Evolutionary conservation across 768 basidiomycete species (phyloP), one percentile per base, ranked within the genome.

Genomic region (Lepiota brunneoincarnata): DNA sequence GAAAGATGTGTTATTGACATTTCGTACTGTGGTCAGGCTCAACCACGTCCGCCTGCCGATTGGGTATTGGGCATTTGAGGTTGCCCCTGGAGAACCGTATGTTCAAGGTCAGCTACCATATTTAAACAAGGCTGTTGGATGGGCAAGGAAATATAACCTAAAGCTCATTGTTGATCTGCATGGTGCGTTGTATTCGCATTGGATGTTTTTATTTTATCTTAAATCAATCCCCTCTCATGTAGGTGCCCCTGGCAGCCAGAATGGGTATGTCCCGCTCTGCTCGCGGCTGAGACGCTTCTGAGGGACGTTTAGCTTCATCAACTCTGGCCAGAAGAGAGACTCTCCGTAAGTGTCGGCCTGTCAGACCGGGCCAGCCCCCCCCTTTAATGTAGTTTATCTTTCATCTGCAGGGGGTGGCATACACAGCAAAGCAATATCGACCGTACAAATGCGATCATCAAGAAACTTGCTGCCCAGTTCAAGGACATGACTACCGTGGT

Each of bases 31-130:
- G 59, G 17, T 2, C 59, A 89, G 88, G 14, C 72, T 91, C 41
- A 92, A 91, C 63, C 89, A 91, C 64, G 85, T 93, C 50, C 84
- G 90, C 36, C 63, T 92, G 38, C 89, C 90, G n/a, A 88, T 94
- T 37, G 93, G 91, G 5, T 95, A 88, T 67, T 94, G 90, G 90
- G 90, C 88, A 4, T 92, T 86, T 61, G 89, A 93, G 42, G 82
- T 92, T 18, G 75, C 77, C 10, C 74, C 75, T 12, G 89, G 88
- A 2, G 87, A 92, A 61, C 91, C 91, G 2, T 91, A 78, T 65
- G 78, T 90, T 51, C 80, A 83, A 68, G 89, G 89, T 6, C 89
- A 91, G 63, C 70, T 87, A 9, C 76, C 82, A 7, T 90, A 87
- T 68, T 69, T 91, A 7, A 59, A 73, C 56, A 76, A 81, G 31